Percentiles rank a stretch among this genome's conserved stretches.
Conservation (phyloP, 1,284 basidiomycete species). For the Cryptococcus sp. region DNA sequence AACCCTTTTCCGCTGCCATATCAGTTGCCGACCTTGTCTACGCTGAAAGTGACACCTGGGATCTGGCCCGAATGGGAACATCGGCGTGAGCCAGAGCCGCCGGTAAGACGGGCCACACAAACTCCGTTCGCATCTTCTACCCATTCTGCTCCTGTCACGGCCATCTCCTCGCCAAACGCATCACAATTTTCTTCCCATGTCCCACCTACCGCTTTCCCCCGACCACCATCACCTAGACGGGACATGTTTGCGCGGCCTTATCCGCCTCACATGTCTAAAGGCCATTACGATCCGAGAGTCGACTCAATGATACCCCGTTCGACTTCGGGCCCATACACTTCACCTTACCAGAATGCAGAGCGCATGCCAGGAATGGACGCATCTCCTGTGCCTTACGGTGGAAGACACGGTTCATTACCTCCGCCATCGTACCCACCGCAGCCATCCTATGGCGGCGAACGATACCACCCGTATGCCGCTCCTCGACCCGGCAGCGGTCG, state of each 20-base stretch:
- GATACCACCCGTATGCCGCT: constrained; percentile 16
- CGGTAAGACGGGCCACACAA: constrained; percentile 17
- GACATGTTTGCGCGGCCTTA: constrained; percentile 13
- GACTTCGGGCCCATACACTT: constrained; percentile 3
- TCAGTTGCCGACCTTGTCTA: constrained; percentile 44
- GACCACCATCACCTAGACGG: constrained; percentile 11
- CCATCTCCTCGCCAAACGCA: constrained; percentile 19
- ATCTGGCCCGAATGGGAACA: constrained; percentile 52
- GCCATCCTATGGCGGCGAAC: constrained; percentile 6
- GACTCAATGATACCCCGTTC: constrained; percentile 3
- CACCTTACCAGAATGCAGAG: constrained; percentile 3
- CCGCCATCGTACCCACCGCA: constrained; percentile 10
- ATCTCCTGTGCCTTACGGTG: background rate
- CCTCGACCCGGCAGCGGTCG: constrained; percentile 4
- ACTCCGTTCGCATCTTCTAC: constrained; percentile 13
- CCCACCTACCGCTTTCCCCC: constrained; percentile 18
- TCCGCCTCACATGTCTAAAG: constrained; percentile 8
- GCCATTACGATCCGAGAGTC: constrained; percentile 4
- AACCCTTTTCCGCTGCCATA: constrained; percentile 46
- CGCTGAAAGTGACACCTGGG: constrained; percentile 41
- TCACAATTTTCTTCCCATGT: constrained; percentile 15
- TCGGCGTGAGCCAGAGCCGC: constrained; percentile 34
- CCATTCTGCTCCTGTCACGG: constrained; percentile 19
- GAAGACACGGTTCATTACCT: constrained; percentile 10
- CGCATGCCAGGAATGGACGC: too few species aligned